A percentile compares a stretch with the other conserved stretches of the same genome.
phyloP scores from a whole-genome alignment of 2,329 filamentous ascomycete species.

The Colletotrichum sp. region DNA sequence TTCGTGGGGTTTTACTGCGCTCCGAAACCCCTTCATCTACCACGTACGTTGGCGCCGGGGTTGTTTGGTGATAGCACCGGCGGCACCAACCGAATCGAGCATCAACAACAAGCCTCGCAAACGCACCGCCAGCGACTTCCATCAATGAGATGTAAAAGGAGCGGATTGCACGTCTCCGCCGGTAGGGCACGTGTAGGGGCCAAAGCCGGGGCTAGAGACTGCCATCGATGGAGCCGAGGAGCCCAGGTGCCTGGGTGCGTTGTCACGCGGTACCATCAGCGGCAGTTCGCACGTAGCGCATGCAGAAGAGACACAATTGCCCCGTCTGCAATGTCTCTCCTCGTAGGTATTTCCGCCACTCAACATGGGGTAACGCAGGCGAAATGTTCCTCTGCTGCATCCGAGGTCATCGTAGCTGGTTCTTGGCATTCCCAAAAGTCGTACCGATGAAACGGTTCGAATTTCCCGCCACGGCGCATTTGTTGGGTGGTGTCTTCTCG shows the following conservation, averaged over 20 bases:
- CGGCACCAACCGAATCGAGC: conserved; percentile 2
- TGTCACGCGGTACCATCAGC: neutral
- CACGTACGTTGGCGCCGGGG: neutral
- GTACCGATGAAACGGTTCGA: conserved; percentile 12
- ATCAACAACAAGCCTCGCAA: neutral
- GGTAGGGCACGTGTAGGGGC: neutral
- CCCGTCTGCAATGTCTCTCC: neutral
- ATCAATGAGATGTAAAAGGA: neutral
- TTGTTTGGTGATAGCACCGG: conserved; percentile 2
- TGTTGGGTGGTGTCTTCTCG: neutral
- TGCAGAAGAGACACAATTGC: neutral
- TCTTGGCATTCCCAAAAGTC: neutral
- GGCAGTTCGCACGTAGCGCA: neutral
- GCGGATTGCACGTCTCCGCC: neutral
- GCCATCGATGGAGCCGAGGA: neutral
- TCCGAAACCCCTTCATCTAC: conserved; percentile 15
- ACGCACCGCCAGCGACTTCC: neutral
- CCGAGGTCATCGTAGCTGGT: neutral
- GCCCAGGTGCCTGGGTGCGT: neutral
- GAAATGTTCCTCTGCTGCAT: neutral
- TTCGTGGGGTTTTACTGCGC: conserved; percentile 13
- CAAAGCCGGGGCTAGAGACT: neutral
- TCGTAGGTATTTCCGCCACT: conserved; percentile 9
- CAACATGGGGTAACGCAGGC: neutral
- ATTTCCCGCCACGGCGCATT: neutral